A percentile compares a stretch with the other conserved stretches of the same genome.
phyloP scores from a whole-genome alignment of 352 stramenopile species.

The Globisporangium spinosum region DNA sequence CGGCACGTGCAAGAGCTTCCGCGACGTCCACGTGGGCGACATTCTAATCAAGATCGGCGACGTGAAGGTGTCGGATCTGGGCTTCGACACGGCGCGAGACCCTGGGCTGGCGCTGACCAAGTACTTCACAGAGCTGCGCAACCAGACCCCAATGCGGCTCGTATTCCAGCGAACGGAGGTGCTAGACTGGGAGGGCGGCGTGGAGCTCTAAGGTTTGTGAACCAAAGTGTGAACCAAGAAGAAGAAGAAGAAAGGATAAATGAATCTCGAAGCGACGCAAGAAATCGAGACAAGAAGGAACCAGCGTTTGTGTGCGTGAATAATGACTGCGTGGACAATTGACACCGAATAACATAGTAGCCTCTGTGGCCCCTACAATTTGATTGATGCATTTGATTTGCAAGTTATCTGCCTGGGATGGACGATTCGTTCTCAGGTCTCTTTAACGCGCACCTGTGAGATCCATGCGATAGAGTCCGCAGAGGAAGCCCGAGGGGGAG shows the following conservation, averaged over 20 bases:
- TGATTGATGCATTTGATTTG: neutral
- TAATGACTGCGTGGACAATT: neutral
- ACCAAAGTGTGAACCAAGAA: neutral
- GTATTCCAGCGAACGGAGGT: slow-evolving; percentile 68
- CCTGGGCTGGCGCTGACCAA: slow-evolving; percentile 55
- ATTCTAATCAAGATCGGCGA: slow-evolving; percentile 62
- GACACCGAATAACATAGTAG: neutral
- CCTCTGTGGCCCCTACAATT: neutral
- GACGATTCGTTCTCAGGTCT: neutral
- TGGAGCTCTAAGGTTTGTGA: slow-evolving; percentile 38
- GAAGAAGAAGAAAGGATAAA: neutral
- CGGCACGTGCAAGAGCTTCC: slow-evolving; percentile 60
- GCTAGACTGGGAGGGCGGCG: slow-evolving; percentile 67
- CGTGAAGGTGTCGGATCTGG: slow-evolving; percentile 58
- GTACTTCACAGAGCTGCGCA: slow-evolving; percentile 59
- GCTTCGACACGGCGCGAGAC: slow-evolving; percentile 32
- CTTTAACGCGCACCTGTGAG: neutral
- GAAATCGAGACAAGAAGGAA: neutral
- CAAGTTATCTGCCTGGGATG: too few relatives aligned
- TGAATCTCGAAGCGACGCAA: neutral
- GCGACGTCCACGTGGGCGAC: slow-evolving; percentile 55
- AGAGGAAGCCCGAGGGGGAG: slow-evolving; percentile 1
- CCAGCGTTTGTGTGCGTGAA: neutral
- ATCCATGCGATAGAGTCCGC: slow-evolving; percentile 7
- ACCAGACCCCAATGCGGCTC: slow-evolving; percentile 49